Evolutionary conservation across 768 basidiomycete genomes (phyloP).

Genomic region (Xerocomellus chrysenteron): DNA sequence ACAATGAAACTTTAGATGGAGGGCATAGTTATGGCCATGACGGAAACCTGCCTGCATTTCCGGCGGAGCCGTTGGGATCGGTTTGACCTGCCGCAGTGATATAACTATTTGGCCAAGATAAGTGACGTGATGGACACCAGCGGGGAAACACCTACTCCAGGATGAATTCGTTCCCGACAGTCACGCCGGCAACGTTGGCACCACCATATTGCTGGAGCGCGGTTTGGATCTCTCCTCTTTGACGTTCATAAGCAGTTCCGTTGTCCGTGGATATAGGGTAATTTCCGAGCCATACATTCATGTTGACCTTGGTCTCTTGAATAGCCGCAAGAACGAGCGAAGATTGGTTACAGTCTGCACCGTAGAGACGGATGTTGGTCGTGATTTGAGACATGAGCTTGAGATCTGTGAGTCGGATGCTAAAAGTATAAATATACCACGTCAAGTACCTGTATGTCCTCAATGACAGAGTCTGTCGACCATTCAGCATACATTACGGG

Average conservation of each 20-base stretch:
- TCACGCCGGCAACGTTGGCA: slow-evolving; percentile 73
- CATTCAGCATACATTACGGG: background rate
- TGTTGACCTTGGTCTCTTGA: slow-evolving; percentile 81
- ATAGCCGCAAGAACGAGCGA: slow-evolving; percentile 87
- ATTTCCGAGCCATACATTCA: slow-evolving; percentile 77
- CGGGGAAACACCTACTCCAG: slow-evolving; percentile 52
- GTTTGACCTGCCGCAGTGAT: slow-evolving; percentile 48
- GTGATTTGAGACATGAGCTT: slow-evolving; percentile 87
- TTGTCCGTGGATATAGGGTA: slow-evolving; percentile 65
- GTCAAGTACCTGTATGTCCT: slow-evolving; percentile 63
- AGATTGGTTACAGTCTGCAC: slow-evolving; percentile 83
- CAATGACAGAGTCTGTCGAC: slow-evolving; percentile 51
- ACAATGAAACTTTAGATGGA: background rate
- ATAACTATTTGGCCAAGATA: slow-evolving; percentile 45
- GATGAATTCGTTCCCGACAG: slow-evolving; percentile 92
- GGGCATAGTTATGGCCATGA: background rate
- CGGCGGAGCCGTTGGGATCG: slow-evolving; percentile 58
- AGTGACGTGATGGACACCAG: background rate
- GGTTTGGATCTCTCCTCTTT: slow-evolving; percentile 61
- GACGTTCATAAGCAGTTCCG: slow-evolving; percentile 66
- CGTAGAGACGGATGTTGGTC: slow-evolving; percentile 77
- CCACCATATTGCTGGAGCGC: slow-evolving; percentile 79
- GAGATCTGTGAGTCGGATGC: slow-evolving; percentile 7
- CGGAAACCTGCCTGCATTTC: slow-evolving; percentile 36
- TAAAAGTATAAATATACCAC: background rate